Conservation (phyloP, 192 early-diverging fungal species). For the Entomortierella lignicola region DNA sequence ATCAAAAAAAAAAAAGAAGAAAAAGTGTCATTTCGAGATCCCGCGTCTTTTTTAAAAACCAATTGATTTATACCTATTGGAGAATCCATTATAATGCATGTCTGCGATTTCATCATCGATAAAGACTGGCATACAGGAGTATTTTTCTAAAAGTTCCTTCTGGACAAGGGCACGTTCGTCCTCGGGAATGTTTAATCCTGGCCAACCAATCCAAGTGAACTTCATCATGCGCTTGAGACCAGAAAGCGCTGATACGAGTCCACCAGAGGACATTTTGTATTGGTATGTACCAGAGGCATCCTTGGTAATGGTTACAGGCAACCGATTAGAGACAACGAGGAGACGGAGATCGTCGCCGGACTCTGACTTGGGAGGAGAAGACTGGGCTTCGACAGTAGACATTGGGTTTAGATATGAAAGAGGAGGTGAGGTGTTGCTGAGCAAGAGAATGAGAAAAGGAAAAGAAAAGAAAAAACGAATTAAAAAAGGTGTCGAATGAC, state of each 20-base stretch:
- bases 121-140: conserved; percentile 95
- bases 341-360: conserved; percentile 62
- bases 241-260: conserved; percentile 93
- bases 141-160: conserved; percentile 76
- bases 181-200: conserved; percentile 86
- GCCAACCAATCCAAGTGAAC: conserved; percentile 99
- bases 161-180: conserved; percentile 80
- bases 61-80: conserved; percentile 73
- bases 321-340: conserved; percentile 94
- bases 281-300: conserved; percentile 60
- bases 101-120: conserved; percentile 93
- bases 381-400: background rate
- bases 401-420: background rate
- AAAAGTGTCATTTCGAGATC: too few species aligned
- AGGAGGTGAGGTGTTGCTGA: too few species aligned
- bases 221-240: conserved; percentile 95
- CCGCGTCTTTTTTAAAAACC: too few species aligned
- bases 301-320: conserved; percentile 92
- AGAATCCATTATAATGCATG: conserved; percentile 98
- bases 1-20: background rate
- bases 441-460: too few species aligned
- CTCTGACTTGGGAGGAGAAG: background rate
- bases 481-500: background rate
- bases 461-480: background rate
- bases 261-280: conserved; percentile 92